phyloP scores from a whole-genome alignment of 2,329 filamentous ascomycete genomes.

The Podosphaera xanthii region DNA sequence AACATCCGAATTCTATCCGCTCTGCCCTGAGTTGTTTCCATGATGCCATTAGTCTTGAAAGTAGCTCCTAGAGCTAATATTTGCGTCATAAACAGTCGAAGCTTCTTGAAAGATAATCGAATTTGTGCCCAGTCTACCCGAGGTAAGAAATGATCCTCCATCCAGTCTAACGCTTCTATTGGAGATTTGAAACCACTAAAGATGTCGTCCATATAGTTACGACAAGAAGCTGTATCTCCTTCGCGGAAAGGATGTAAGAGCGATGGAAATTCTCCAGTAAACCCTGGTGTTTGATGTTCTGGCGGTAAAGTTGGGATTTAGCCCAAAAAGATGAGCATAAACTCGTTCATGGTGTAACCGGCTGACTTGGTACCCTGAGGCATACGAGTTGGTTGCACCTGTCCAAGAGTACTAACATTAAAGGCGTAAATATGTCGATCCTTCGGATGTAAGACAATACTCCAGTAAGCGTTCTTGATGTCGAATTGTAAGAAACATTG shows the following conservation, averaged over 20 bases:
- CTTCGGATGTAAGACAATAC: not conserved
- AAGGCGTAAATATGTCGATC: not conserved
- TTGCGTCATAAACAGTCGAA: not conserved
- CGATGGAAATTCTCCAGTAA: not conserved
- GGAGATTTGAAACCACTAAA: not conserved
- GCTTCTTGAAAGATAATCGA: not conserved
- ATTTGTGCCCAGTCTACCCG: not conserved
- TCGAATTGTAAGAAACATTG: not conserved
- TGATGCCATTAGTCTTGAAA: not conserved
- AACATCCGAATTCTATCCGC: not conserved
- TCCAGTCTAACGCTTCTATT: not conserved
- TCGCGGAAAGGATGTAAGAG: not conserved
- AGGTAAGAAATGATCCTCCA: not conserved
- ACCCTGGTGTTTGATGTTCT: not conserved
- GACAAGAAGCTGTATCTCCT: not conserved
- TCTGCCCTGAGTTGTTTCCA: not conserved
- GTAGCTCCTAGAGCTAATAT: not conserved
- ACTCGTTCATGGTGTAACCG: not conserved
- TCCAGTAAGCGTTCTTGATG: not conserved
- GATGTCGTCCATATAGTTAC: not conserved
- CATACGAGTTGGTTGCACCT: not conserved
- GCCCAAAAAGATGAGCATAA: not conserved
- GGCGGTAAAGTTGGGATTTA: not conserved
- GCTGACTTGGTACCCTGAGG: slow-evolving; percentile 1
- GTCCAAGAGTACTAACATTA: not conserved